Conservation (phyloP, 129 eudicot species). For the Ambrosia artemisiifolia region DNA sequence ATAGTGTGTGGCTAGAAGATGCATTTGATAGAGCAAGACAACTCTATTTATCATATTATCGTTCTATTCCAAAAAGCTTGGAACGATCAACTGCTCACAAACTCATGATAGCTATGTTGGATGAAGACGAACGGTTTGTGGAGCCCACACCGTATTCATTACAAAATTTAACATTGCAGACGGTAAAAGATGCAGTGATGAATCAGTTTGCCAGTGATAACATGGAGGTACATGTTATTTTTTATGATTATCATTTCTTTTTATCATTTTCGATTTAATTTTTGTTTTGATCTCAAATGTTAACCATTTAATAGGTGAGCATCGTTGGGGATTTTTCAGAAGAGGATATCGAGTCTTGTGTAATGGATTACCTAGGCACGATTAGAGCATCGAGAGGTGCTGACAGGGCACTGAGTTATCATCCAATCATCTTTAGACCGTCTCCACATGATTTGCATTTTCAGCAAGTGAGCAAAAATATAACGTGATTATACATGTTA, state of each 20-base stretch:
- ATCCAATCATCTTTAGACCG: slow-evolving; percentile 63
- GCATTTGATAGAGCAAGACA: slow-evolving; percentile 99
- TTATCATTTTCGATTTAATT: background rate
- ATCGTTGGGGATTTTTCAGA: slow-evolving; percentile 93
- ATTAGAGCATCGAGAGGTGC: slow-evolving; percentile 54
- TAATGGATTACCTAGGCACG: slow-evolving; percentile 96
- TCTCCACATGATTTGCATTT: slow-evolving; percentile 63
- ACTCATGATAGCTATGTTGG: slow-evolving; percentile 90
- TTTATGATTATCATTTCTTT: background rate
- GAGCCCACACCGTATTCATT: slow-evolving; percentile 97
- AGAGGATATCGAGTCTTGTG: slow-evolving; percentile 87
- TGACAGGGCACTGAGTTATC: slow-evolving; percentile 50
- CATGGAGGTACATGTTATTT: slow-evolving; percentile 54
- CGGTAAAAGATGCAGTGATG: slow-evolving; percentile 95
- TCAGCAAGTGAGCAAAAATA: slow-evolving; percentile 60
- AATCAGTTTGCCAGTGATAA: slow-evolving; percentile 81
- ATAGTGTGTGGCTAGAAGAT: slow-evolving; percentile 99
- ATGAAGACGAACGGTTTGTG: slow-evolving; percentile 97
- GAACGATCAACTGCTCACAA: slow-evolving; percentile 99
- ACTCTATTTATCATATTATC: slow-evolving; percentile 86
- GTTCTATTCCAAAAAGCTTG: slow-evolving; percentile 96
- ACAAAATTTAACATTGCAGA: slow-evolving; percentile 65
- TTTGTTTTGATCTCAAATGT: background rate
- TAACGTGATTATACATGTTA: background rate
- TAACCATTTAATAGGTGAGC: slow-evolving; percentile 59